A percentile compares a stretch with the other conserved stretches of the same genome.
phyloP scores from a whole-genome alignment of 305 asterid genomes.

The Solanum aculeatissimum region DNA sequence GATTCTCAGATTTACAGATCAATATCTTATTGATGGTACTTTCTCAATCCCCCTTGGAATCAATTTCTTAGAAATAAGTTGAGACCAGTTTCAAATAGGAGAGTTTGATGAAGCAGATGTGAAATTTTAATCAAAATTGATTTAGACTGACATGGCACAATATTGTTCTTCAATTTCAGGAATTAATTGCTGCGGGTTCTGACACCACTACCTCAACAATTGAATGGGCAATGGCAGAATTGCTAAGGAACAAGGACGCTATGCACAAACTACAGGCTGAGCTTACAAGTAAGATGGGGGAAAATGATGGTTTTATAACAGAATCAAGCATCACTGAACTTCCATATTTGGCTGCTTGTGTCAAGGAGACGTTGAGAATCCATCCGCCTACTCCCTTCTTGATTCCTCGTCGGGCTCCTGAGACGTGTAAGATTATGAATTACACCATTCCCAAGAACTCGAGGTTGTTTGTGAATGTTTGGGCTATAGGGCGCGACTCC shows the following conservation, averaged over 20 bases:
- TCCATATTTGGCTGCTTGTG: conserved; percentile 19
- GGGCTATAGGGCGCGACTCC: conserved; percentile 12
- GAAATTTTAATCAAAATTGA: neutral
- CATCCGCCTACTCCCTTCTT: conserved; percentile 20
- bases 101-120: neutral
- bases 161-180: neutral
- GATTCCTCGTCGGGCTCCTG: conserved; percentile 17
- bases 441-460: conserved; percentile 10
- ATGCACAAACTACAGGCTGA: conserved; percentile 12
- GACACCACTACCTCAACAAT: conserved; percentile 16
- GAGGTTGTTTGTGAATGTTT: conserved; percentile 7
- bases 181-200: conserved; percentile 14
- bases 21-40: neutral
- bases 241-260: conserved; percentile 7
- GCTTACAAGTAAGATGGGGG: neutral
- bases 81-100: neutral
- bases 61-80: neutral
- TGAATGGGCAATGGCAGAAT: conserved; percentile 17
- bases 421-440: conserved; percentile 15
- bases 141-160: neutral
- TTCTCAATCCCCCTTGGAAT: neutral
- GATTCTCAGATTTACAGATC: neutral
- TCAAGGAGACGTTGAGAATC: conserved; percentile 6
- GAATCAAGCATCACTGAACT: neutral
- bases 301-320: neutral